Percentiles rank a stretch among this genome's conserved stretches.
These are phyloP conservation scores for Gossypium davidsonii DNA, from an alignment of 441 rosid species.

Conservation along the genomic window DNA sequence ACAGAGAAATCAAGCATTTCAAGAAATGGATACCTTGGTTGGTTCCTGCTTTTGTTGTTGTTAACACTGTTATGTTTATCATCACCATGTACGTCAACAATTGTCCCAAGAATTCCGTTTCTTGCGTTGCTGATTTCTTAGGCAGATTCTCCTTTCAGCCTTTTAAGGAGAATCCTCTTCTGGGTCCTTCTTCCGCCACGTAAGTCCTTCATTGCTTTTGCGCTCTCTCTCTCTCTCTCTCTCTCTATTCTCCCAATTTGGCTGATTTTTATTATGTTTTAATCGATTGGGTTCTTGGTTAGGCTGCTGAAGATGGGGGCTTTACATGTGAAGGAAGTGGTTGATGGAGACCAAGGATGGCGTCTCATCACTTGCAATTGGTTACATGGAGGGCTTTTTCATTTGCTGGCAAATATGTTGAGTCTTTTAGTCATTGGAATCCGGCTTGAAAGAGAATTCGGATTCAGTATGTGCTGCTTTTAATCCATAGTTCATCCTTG, in stretches of 20 bases:
- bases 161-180: conserved; percentile 60
- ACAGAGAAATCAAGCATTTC: conserved; percentile 34
- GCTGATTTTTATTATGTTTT: neutral
- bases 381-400: conserved; percentile 87
- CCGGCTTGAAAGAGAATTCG: conserved; percentile 83
- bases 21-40: conserved; percentile 57
- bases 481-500: neutral
- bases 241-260: neutral
- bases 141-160: conserved; percentile 69
- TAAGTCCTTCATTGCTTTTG: conserved; percentile 17
- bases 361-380: conserved; percentile 74
- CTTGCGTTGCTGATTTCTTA: conserved; percentile 47
- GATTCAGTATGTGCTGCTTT: conserved; percentile 52
- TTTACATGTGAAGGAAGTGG: conserved; percentile 47
- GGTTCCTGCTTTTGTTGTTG: conserved; percentile 44
- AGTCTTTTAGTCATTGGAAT: conserved; percentile 76
- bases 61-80: conserved; percentile 42
- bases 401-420: conserved; percentile 73
- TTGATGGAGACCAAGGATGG: conserved; percentile 62
- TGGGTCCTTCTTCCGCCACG: conserved; percentile 62
- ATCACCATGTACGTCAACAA: conserved; percentile 58
- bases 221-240: neutral
- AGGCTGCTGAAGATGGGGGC: conserved; percentile 81
- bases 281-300: neutral
- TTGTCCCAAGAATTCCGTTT: conserved; percentile 48